These are phyloP conservation scores for Rheum nobile DNA, from an alignment of 148 eudicot genomes.

Conservation along the genomic window DNA sequence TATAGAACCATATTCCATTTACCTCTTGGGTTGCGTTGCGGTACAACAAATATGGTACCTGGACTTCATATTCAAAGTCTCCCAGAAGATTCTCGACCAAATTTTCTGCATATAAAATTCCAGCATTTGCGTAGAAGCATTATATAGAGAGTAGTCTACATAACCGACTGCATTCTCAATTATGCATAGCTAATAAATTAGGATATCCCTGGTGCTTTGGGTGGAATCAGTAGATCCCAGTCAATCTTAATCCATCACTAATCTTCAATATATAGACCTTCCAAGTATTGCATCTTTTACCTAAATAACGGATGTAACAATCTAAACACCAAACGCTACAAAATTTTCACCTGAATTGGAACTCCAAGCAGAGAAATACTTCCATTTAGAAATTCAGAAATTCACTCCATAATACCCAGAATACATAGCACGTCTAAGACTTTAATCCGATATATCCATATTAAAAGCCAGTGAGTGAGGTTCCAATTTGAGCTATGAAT, in stretches of 20 bases:
- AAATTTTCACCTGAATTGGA: background rate
- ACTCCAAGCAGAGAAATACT: background rate
- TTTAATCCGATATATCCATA: background rate
- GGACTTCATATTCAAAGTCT: constrained; percentile 93
- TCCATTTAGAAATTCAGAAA: background rate
- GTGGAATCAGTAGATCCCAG: background rate
- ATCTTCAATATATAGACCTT: background rate
- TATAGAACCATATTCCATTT: constrained; percentile 98
- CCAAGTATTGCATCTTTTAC: background rate
- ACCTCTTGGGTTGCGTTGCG: constrained; percentile 97
- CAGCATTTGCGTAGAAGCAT: constrained; percentile 17
- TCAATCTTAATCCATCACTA: background rate
- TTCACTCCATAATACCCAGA: background rate
- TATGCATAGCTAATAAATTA: background rate
- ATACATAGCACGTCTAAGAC: background rate
- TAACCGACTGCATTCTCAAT: background rate
- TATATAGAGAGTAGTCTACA: background rate
- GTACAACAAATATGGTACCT: constrained; percentile 76
- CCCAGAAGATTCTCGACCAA: constrained; percentile 89
- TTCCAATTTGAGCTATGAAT: background rate
- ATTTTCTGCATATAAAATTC: constrained; percentile 47
- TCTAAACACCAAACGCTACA: background rate
- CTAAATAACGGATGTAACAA: background rate
- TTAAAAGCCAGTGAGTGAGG: background rate
- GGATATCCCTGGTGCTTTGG: background rate